Base-by-base conservation (phyloP, 2,329 filamentous ascomycete genomes). In the Harringtonia lauricola region DNA sequence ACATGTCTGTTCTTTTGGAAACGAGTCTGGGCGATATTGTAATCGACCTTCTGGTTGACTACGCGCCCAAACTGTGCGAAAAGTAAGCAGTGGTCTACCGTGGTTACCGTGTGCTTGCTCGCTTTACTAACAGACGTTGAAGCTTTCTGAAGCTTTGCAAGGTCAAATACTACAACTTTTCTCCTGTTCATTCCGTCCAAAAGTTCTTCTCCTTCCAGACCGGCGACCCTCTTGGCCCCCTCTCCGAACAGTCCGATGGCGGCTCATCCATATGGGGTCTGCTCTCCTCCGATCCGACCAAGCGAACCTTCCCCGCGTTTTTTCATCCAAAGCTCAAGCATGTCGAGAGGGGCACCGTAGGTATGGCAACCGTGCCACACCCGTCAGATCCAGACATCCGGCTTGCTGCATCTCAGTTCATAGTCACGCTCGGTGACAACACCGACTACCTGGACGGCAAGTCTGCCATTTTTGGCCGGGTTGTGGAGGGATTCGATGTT, bases 81-180 rank as follows among this genome's bases (percentile, higher is more conserved):
- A 96, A 96, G 87, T 94, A 70, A 72, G 84, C 72, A 6, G 10
- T 26, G 10, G 6, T 26, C 24, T 7, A 26, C 10, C 24, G 6
- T 6, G 7, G 7, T 26, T 26, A 26, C 24, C 24, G 6, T 26
- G 24, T 6, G 24, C 10, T 10, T 26, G 19, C 45, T 37, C 18
- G 30, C 24, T 26, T 10, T 26, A 18, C 45, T 37, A 24, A 36
- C 24, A 39, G 26, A 2, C 57, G 68, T 69, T 71, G 68, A 63
- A 94, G 87, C 73, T 96, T 98, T 63, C 71, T 98, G 45, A 96
- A 98, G 73, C 85, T 98, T 55, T 95, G 92, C 78, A 96, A 96
- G 68, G 72, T 88, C 65, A 98, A 95, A 69, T 98, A 96, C 68
- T 98, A 95, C 79, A 96, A 96, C 69, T 96, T 94, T 63, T 81